A percentile compares a stretch with the other conserved stretches of the same genome.
These are phyloP conservation scores for Groenewaldozyma sp. DNA, from an alignment of 1,139 yeast genomes.

Conservation along the genomic window DNA sequence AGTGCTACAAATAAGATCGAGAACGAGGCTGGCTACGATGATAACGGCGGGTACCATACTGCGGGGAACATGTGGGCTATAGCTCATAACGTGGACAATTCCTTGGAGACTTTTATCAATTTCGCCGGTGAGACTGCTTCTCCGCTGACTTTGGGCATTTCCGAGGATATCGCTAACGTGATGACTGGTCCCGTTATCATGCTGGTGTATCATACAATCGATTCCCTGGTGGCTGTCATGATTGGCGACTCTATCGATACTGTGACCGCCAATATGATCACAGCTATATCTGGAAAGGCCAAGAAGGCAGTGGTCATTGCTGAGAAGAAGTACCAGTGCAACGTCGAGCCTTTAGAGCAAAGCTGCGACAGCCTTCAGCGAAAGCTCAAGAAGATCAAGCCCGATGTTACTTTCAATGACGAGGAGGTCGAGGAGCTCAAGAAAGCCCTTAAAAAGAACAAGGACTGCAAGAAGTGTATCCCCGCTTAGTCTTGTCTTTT, in stretches of 20 bases:
- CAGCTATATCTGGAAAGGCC: not conserved
- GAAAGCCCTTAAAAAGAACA: not conserved
- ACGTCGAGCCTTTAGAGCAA: not conserved
- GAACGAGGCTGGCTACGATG: conserved; percentile 1
- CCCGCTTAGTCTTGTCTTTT: too few species aligned
- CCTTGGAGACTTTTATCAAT: conserved; percentile 1
- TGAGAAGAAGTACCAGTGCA: not conserved
- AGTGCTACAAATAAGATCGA: not conserved
- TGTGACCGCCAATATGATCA: not conserved
- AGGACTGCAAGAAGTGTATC: not conserved
- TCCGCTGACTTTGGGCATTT: conserved; percentile 1
- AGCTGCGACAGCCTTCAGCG: not conserved
- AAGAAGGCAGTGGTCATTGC: not conserved
- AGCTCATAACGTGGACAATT: conserved; percentile 2
- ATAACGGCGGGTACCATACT: conserved; percentile 3
- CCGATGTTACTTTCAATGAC: not conserved
- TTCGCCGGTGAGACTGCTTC: conserved; percentile 1
- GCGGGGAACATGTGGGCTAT: conserved; percentile 3
- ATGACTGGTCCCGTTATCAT: not conserved
- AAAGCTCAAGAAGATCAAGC: conserved; percentile 1
- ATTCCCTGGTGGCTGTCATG: conserved; percentile 1
- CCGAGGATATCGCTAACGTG: not conserved
- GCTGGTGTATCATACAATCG: conserved; percentile 2
- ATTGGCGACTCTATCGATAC: conserved; percentile 3
- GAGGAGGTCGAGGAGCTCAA: not conserved